Conservation (phyloP, 208 protist genomes). For the Giardia muris region DNA sequence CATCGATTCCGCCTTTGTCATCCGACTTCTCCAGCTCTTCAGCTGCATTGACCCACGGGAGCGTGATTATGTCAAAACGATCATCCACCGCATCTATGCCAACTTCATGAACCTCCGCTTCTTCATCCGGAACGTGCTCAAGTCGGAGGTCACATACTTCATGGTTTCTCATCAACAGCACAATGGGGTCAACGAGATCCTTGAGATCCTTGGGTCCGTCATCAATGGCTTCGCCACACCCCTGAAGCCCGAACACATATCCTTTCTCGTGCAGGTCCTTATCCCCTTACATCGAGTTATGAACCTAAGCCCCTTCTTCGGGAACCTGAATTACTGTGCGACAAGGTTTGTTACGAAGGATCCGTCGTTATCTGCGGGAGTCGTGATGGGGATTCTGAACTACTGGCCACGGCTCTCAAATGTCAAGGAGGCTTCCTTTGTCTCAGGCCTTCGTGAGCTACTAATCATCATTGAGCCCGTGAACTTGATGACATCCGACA, state of each 20-base stretch:
- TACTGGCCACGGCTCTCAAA: slow-evolving; percentile 53
- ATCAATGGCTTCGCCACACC: slow-evolving; percentile 60
- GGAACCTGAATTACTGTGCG: slow-evolving; percentile 56
- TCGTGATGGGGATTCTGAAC: slow-evolving; percentile 44
- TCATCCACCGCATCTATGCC: slow-evolving; percentile 57
- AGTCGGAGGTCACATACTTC: slow-evolving; percentile 51
- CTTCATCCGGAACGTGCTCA: slow-evolving; percentile 52
- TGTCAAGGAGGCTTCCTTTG: slow-evolving; percentile 54
- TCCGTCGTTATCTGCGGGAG: slow-evolving; percentile 39
- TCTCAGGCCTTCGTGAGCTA: slow-evolving; percentile 56
- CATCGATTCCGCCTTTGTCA: slow-evolving; percentile 48
- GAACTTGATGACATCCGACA: neutral
- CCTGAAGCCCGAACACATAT: slow-evolving; percentile 55
- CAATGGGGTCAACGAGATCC: slow-evolving; percentile 55
- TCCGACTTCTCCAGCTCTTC: slow-evolving; percentile 52
- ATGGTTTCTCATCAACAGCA: slow-evolving; percentile 49
- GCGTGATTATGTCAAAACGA: slow-evolving; percentile 58
- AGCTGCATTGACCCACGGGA: slow-evolving; percentile 56
- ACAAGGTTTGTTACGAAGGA: slow-evolving; percentile 59
- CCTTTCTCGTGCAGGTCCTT: slow-evolving; percentile 45
- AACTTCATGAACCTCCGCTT: slow-evolving; percentile 51
- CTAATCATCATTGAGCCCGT: slow-evolving; percentile 33
- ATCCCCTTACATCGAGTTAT: slow-evolving; percentile 54
- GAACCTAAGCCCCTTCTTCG: slow-evolving; percentile 32
- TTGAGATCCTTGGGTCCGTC: slow-evolving; percentile 58